Evolutionary conservation across 768 basidiomycete genomes (phyloP), one percentile per base, ranked within the genome.

Genomic region (Dacryopinax primogenitus): DNA sequence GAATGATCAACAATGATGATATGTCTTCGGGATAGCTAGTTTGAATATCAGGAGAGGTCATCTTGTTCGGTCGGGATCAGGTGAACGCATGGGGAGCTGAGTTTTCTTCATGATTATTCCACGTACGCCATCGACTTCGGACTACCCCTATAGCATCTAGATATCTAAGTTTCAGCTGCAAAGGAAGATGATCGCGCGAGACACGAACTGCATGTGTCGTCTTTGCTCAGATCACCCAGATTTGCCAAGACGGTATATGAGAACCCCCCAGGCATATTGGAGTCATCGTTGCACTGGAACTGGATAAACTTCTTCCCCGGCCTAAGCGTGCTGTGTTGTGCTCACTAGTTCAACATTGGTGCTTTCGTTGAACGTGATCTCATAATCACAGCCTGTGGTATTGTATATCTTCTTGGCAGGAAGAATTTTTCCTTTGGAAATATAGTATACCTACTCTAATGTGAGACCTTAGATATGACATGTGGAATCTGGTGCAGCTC

Each of bases 271-370:
- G 62, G 62, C 51, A 58, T 18, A 30, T 58, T 58, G 3, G 51
- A 58, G 9, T 58, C 51, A 18, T 58, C 51, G 3, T 58, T 30
- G 21, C 51, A 58, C 51, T 58, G 4, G 3, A 18, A 35, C n/a
- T 23, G 13, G 23, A 64, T 39, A 51, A 36, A 35, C 12, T 33
- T 39, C 30, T 21, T 16, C 12, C 62, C 16, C 66, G 35, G 33
- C 32, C 63, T 23, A 26, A 13, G 11, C 12, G 16, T 28, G 65
- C 47, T 15, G n/a, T n/a, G n/a, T n/a, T n/a, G n/a, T n/a, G 69
- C 80, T 44, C 65, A 90, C 90, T 79, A 92, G 90, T 65, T 75
- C 72, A 32, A 78, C 74, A 65, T 77, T 77, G n/a, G 78, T 77
- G 28, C 71, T 66, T 35, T 73, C 73, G 45, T 73, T 74, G 39